A percentile compares a stretch with the other conserved stretches of the same genome.
These are phyloP conservation scores for Neonectria magnoliae DNA, from an alignment of 2,329 filamentous ascomycete species.

Conservation along the genomic window DNA sequence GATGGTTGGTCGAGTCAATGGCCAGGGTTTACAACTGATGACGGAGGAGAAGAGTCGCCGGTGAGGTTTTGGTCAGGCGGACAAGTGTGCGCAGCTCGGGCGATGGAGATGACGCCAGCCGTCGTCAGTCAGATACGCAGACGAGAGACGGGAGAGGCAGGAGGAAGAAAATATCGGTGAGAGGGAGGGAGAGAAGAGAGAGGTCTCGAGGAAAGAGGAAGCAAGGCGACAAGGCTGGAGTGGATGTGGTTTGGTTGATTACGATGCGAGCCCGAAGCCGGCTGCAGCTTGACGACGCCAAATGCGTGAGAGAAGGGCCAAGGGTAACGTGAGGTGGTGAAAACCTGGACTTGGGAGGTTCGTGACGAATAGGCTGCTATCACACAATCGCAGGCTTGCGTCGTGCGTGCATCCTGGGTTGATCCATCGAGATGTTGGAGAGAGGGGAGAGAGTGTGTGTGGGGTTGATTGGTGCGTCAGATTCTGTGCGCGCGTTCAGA, in stretches of 20 bases:
- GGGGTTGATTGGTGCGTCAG: background rate
- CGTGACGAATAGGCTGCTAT: background rate
- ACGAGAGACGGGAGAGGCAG: background rate
- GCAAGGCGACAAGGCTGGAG: slow-evolving; percentile 13
- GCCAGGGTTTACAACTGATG: slow-evolving; percentile 1
- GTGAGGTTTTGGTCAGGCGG: slow-evolving; percentile 1
- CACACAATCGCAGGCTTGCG: background rate
- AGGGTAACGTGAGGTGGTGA: background rate
- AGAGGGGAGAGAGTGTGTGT: background rate
- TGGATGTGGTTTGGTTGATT: background rate
- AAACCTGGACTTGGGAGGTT: background rate
- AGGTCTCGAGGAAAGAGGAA: background rate
- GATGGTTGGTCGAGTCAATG: background rate
- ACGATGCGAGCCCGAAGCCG: slow-evolving; percentile 12
- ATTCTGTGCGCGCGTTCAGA: too few relatives aligned
- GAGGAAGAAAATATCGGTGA: background rate
- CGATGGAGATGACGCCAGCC: background rate
- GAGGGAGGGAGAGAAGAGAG: background rate
- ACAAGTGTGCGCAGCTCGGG: slow-evolving; percentile 1
- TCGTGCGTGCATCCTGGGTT: background rate
- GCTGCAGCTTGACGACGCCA: slow-evolving; percentile 1
- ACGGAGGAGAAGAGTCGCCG: background rate
- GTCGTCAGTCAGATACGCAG: slow-evolving; percentile 1
- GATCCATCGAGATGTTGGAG: background rate
- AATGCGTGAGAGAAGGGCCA: background rate